Conservation (phyloP, 2,329 filamentous ascomycete genomes). For the Emergomyces pasteurianus region DNA sequence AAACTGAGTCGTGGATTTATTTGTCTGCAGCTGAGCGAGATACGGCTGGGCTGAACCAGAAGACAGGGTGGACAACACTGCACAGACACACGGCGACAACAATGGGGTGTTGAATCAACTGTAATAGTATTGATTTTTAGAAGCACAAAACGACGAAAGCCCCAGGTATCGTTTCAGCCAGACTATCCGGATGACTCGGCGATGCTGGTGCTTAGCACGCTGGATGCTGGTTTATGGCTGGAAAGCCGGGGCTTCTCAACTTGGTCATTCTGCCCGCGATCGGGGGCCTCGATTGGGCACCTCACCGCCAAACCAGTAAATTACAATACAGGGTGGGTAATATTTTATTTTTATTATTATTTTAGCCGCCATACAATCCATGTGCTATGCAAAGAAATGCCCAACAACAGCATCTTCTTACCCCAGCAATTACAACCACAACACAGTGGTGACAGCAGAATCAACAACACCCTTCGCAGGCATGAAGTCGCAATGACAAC, state of each 20-base stretch:
- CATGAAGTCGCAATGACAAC: conserved; percentile 19
- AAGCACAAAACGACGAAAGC: too few relatives aligned
- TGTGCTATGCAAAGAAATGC: background rate
- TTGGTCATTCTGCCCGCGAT: background rate
- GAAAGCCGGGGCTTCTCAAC: background rate
- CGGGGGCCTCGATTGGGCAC: background rate
- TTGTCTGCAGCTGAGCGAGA: background rate
- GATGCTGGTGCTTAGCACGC: background rate
- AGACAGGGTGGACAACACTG: background rate
- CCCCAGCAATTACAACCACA: background rate
- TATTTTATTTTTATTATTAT: background rate
- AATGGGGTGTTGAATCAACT: background rate
- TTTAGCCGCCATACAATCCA: background rate
- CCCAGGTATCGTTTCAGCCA: background rate
- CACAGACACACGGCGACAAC: background rate
- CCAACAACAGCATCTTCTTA: background rate
- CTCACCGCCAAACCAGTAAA: background rate
- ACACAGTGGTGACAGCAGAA: background rate
- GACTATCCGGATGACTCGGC: background rate
- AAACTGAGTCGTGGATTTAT: background rate
- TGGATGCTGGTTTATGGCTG: background rate
- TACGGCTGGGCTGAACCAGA: background rate
- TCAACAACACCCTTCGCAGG: background rate
- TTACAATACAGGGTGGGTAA: background rate
- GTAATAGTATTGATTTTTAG: background rate